phyloP scores from a whole-genome alignment of 2,329 filamentous ascomycete species.

The Apiospora saccharicola region DNA sequence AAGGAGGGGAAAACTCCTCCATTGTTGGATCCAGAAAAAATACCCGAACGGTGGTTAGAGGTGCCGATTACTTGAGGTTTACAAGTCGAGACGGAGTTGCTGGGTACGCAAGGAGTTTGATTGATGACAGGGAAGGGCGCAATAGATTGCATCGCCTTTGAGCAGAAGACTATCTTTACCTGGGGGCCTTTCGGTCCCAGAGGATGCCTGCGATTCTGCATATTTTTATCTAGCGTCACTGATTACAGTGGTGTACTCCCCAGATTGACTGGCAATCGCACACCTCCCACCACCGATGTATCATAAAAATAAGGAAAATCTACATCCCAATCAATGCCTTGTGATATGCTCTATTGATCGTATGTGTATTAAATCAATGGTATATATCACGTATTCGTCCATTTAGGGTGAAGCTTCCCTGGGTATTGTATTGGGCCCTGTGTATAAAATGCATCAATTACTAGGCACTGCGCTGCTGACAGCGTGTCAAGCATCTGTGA shows the following conservation, averaged over 20 bases:
- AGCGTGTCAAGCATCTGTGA: background rate
- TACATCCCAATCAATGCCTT: background rate
- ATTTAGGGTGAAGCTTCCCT: too few species aligned
- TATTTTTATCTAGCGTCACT: background rate
- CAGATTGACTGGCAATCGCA: background rate
- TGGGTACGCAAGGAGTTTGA: constrained; percentile 12
- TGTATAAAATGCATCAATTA: background rate
- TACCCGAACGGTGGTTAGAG: background rate
- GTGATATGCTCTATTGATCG: background rate
- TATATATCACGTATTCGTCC: background rate
- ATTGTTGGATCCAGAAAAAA: background rate
- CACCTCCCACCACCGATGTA: background rate
- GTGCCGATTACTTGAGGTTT: background rate
- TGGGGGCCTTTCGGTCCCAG: background rate
- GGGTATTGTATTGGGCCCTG: background rate
- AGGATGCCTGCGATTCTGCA: background rate
- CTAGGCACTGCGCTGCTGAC: background rate
- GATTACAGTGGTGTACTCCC: background rate
- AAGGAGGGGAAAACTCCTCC: background rate
- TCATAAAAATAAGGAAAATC: background rate
- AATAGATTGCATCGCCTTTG: background rate
- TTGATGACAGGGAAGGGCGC: constrained; percentile 8
- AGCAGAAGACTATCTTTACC: constrained; percentile 13
- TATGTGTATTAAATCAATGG: background rate
- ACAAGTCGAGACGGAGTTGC: constrained; percentile 4